Percentiles rank a stretch among this genome's conserved stretches.
These are phyloP conservation scores for Diphasiastrum complanatum DNA, from an alignment of 83 land plant species.

Conservation along the genomic window DNA sequence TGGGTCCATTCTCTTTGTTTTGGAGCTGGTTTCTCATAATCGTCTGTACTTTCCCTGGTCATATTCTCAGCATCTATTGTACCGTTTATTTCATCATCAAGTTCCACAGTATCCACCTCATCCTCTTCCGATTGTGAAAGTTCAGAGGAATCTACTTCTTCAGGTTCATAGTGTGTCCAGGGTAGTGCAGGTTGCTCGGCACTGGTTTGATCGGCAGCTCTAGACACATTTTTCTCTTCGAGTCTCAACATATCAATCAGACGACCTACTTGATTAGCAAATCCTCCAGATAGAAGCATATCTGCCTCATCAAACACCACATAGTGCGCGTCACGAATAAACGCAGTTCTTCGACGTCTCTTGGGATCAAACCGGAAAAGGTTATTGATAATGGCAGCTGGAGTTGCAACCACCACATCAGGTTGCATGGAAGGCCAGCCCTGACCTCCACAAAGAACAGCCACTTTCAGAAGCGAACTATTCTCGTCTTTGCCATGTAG, in stretches of 20 bases:
- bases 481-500: slow-evolving; percentile 37
- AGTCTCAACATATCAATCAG: slow-evolving; percentile 74
- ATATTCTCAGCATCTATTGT: not conserved
- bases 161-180: slow-evolving; percentile 8
- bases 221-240: slow-evolving; percentile 67
- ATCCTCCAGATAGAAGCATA: slow-evolving; percentile 85
- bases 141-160: slow-evolving; percentile 5
- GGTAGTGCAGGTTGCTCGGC: slow-evolving; percentile 3
- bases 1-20: slow-evolving; percentile 50
- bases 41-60: too few species aligned
- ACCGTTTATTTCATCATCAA: not conserved
- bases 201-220: slow-evolving; percentile 4
- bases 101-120: not conserved
- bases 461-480: slow-evolving; percentile 46
- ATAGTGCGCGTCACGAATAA: slow-evolving; percentile 58
- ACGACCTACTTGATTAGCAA: slow-evolving; percentile 67
- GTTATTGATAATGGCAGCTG: slow-evolving; percentile 78
- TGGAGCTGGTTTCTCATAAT: too few species aligned
- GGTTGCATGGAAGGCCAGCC: slow-evolving; percentile 83
- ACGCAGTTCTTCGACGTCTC: slow-evolving; percentile 41
- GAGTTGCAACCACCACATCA: slow-evolving; percentile 79
- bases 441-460: slow-evolving; percentile 73
- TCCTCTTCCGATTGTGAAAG: slow-evolving; percentile 13
- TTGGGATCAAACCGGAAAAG: slow-evolving; percentile 64
- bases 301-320: slow-evolving; percentile 99